phyloP scores from a whole-genome alignment of 805 yeast species.

The Ogataea pignaliae region DNA sequence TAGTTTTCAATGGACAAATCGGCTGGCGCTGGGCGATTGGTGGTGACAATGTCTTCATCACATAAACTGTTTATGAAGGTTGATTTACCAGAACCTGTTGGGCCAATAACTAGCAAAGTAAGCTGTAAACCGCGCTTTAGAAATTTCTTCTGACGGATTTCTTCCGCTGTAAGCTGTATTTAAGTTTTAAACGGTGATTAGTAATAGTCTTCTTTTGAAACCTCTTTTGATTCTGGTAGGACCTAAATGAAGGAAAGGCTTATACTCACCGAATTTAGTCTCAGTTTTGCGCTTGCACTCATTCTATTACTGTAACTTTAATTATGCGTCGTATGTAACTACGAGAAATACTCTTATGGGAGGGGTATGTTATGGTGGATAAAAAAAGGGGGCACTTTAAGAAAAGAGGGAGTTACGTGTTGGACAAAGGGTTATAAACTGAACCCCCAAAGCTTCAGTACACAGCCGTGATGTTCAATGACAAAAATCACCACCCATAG shows the following conservation, averaged over 20 bases:
- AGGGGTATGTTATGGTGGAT: not conserved
- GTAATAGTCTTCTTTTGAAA: not conserved
- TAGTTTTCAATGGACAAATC: slow-evolving; percentile 28
- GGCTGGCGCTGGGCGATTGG: slow-evolving; percentile 34
- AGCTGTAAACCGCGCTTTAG: slow-evolving; percentile 47
- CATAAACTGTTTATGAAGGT: slow-evolving; percentile 79
- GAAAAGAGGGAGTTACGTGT: not conserved
- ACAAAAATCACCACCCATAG: no score
- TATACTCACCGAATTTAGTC: slow-evolving; percentile 15
- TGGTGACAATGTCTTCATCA: slow-evolving; percentile 43
- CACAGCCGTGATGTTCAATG: no score
- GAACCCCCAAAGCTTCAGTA: no score
- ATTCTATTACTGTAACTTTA: slow-evolving; percentile 1
- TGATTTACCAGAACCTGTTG: slow-evolving; percentile 68
- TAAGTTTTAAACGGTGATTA: not conserved
- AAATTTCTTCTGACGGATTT: slow-evolving; percentile 39
- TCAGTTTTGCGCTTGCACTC: slow-evolving; percentile 16
- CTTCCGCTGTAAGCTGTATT: slow-evolving; percentile 28
- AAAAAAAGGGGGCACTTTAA: slow-evolving; percentile 1
- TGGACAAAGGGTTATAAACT: no score
- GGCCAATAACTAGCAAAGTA: slow-evolving; percentile 46
- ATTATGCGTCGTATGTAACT: no score
- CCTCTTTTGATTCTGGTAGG: not conserved
- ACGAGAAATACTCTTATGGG: not conserved
- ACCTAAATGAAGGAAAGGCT: no score